Evolutionary conservation across 306 rosid genomes (phyloP).

Genomic region (Acmispon strigosus): DNA sequence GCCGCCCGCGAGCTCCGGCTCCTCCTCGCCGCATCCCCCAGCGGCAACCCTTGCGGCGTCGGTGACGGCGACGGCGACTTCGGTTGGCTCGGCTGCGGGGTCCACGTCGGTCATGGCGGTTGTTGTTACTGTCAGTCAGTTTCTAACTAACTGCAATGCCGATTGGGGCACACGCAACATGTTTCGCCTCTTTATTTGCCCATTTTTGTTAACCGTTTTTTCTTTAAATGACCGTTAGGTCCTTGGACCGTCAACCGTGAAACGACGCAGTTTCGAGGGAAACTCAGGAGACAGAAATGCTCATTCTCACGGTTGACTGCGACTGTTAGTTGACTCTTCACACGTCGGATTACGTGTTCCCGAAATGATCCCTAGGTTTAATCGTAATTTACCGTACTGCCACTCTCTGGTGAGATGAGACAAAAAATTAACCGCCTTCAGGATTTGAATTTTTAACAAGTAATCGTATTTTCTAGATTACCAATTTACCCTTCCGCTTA

Average conservation of each 20-base stretch:
- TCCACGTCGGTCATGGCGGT: slow-evolving; percentile 28
- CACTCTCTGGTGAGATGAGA: background rate
- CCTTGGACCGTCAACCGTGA: background rate
- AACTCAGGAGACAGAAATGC: background rate
- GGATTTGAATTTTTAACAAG: background rate
- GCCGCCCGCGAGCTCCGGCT: background rate
- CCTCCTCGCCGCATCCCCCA: background rate
- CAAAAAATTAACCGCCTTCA: background rate
- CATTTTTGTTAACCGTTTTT: background rate
- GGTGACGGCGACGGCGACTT: background rate
- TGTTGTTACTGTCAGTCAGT: background rate
- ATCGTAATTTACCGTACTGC: background rate
- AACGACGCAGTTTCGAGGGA: background rate
- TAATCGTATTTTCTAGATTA: background rate
- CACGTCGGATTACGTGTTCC: background rate
- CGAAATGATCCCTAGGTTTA: background rate
- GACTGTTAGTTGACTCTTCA: background rate
- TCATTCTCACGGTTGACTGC: background rate
- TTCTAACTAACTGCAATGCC: slow-evolving; percentile 17
- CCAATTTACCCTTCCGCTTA: background rate
- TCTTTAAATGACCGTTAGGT: background rate
- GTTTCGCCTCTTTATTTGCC: slow-evolving; percentile 1
- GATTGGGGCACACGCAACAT: slow-evolving; percentile 15
- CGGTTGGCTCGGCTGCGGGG: slow-evolving; percentile 1
- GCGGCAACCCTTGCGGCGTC: background rate